Evolutionary conservation across 768 basidiomycete species (phyloP).

Genomic region (Auriscalpium orientale): DNA sequence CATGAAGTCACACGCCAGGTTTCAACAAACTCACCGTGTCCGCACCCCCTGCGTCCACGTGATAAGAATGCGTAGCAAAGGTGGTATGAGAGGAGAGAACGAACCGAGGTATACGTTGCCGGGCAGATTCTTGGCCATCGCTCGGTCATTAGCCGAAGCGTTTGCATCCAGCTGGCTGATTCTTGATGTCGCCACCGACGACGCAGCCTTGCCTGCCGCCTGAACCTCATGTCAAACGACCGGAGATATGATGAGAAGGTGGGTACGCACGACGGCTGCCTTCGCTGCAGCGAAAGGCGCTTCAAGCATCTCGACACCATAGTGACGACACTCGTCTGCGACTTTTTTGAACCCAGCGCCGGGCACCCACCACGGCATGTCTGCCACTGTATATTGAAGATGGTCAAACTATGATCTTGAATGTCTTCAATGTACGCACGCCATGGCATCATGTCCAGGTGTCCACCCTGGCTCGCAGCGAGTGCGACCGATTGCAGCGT

Average conservation of each 20-base stretch:
- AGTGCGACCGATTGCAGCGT: constrained; percentile 27
- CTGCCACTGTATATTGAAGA: constrained; percentile 6
- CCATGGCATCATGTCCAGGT: constrained; percentile 36
- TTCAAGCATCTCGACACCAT: constrained; percentile 17
- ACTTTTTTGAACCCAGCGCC: constrained; percentile 19
- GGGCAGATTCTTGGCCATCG: neutral
- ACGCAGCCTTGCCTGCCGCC: neutral
- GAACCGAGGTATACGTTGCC: neutral
- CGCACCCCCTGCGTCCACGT: neutral
- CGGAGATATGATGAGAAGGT: neutral
- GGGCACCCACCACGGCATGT: constrained; percentile 21
- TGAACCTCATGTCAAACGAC: neutral
- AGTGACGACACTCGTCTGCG: constrained; percentile 14
- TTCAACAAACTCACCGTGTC: neutral
- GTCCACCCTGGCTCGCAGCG: constrained; percentile 32
- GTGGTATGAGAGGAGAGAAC: neutral
- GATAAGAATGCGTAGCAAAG: neutral
- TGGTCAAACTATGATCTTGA: neutral
- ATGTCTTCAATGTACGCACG: constrained; percentile 15
- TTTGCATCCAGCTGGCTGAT: neutral
- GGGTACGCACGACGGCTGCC: constrained; percentile 14
- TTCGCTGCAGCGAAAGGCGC: constrained; percentile 16
- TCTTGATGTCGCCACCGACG: neutral
- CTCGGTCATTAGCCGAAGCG: neutral
- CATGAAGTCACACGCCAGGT: neutral